A percentile compares a stretch with the other conserved stretches of the same genome.
These are phyloP conservation scores for Medicago lupulina DNA, from an alignment of 306 rosid genomes.

Conservation along the genomic window DNA sequence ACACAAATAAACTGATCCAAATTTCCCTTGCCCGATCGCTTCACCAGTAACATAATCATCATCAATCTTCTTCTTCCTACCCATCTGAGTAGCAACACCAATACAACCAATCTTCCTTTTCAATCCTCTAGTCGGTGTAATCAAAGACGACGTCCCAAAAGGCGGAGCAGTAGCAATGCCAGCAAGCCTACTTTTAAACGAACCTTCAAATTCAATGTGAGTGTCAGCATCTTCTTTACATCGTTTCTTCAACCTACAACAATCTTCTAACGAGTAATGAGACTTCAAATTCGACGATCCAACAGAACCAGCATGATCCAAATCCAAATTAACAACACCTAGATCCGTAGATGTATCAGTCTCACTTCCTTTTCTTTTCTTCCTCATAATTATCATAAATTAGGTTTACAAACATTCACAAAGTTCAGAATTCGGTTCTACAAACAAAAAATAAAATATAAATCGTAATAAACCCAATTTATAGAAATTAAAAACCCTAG, in stretches of 20 bases:
- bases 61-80: slow-evolving; percentile 90
- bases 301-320: slow-evolving; percentile 54
- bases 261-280: slow-evolving; percentile 85
- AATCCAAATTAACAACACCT: slow-evolving; percentile 46
- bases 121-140: slow-evolving; percentile 80
- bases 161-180: slow-evolving; percentile 98
- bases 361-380: slow-evolving; percentile 93
- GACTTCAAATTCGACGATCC: slow-evolving; percentile 61
- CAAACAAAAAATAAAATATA: slow-evolving; percentile 24
- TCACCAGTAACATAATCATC: slow-evolving; percentile 77
- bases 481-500: slow-evolving; percentile 6
- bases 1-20: slow-evolving; percentile 87
- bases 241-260: slow-evolving; percentile 84
- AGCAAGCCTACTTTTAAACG: slow-evolving; percentile 77
- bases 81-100: slow-evolving; percentile 93
- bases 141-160: slow-evolving; percentile 78
- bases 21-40: slow-evolving; percentile 90
- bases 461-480: slow-evolving; percentile 29
- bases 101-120: slow-evolving; percentile 99
- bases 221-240: slow-evolving; percentile 71
- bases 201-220: slow-evolving; percentile 48
- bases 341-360: slow-evolving; percentile 57
- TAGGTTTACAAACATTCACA: slow-evolving; percentile 34
- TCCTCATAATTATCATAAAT: slow-evolving; percentile 70
- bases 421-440: slow-evolving; percentile 40